phyloP scores from a whole-genome alignment of 805 yeast genomes.

The Nematodospora valgi region DNA sequence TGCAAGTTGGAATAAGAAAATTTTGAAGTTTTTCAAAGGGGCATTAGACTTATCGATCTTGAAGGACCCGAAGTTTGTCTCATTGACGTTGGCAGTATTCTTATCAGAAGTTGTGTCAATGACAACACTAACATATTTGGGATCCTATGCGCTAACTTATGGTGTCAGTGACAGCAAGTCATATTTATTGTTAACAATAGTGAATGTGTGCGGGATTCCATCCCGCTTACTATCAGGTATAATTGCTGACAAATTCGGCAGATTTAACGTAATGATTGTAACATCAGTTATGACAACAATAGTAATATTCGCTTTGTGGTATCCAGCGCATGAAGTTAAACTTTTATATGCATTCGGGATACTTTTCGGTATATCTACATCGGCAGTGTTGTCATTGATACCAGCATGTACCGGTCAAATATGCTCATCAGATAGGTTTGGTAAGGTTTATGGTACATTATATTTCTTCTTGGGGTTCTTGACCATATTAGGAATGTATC shows the following conservation, averaged over 20 bases:
- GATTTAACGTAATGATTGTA: conserved; percentile 23
- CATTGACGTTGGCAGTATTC: conserved; percentile 22
- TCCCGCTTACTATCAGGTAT: conserved; percentile 24
- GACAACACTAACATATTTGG: conserved; percentile 28
- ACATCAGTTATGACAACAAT: conserved; percentile 20
- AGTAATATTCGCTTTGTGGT: conserved; percentile 22
- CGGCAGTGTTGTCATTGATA: conserved; percentile 53
- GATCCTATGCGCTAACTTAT: conserved; percentile 25
- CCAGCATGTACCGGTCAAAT: conserved; percentile 62
- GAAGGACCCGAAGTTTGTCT: conserved; percentile 20
- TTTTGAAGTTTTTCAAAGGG: conserved; percentile 25
- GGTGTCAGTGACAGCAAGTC: conserved; percentile 18
- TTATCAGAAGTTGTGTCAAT: conserved; percentile 49
- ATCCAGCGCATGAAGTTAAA: conserved; percentile 33
- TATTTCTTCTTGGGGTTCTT: conserved; percentile 36
- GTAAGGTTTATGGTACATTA: conserved; percentile 53
- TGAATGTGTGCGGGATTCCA: conserved; percentile 26
- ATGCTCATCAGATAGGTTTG: conserved; percentile 52
- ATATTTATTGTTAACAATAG: conserved; percentile 23
- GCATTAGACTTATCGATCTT: conserved; percentile 20
- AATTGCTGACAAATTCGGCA: conserved; percentile 25
- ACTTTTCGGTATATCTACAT: conserved; percentile 53
- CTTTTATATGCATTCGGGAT: conserved; percentile 43
- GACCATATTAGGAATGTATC: conserved; percentile 26
- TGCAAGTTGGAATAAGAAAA: no score